Evolutionary conservation across 441 rosid genomes (phyloP).

Genomic region (Populus tomentosa): DNA sequence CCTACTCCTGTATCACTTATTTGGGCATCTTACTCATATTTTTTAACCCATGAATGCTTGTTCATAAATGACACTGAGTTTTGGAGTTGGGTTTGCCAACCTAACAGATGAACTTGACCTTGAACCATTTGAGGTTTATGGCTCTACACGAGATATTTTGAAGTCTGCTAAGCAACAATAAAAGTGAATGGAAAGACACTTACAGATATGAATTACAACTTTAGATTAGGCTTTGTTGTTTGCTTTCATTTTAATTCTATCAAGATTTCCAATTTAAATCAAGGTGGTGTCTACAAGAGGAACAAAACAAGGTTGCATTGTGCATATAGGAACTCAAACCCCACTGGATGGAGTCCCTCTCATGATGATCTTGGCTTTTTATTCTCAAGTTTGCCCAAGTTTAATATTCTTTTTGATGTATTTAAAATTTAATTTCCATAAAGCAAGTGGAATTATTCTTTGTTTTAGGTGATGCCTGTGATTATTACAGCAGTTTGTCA

Average conservation of each 20-base stretch:
- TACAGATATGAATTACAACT: neutral
- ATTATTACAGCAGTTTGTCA: conserved; percentile 1
- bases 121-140: neutral
- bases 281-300: neutral
- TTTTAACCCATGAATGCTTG: neutral
- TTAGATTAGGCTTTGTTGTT: neutral
- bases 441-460: neutral
- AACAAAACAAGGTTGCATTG: neutral
- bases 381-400: conserved; percentile 1
- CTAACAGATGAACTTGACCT: neutral
- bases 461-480: neutral
- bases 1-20: no score
- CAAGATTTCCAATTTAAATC: neutral
- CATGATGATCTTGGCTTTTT: neutral
- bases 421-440: neutral
- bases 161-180: neutral
- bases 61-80: neutral
- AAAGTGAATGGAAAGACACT: neutral
- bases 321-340: neutral
- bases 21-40: neutral
- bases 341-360: neutral
- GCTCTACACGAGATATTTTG: neutral
- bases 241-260: neutral
- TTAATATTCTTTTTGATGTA: neutral
- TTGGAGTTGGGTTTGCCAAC: neutral